Conservation (phyloP, 2,329 filamentous ascomycete species). For the Pyricularia sp. region DNA sequence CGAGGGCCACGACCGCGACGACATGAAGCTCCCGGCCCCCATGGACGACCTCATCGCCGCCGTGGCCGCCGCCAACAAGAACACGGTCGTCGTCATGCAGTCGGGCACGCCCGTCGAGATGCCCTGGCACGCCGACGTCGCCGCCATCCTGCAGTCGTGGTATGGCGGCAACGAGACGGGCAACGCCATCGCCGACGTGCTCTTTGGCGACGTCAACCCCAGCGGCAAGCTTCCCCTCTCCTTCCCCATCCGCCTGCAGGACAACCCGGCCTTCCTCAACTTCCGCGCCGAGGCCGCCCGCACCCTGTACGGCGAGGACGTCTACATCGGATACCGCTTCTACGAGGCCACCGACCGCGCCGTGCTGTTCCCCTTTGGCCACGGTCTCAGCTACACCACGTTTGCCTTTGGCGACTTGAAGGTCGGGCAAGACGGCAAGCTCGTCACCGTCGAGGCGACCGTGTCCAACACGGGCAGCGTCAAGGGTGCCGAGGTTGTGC, state of each 20-base stretch:
- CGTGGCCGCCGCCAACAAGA: conserved; percentile 53
- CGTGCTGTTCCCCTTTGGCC: conserved; percentile 15
- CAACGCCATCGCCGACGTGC: conserved; percentile 64
- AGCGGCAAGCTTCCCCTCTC: conserved; percentile 52
- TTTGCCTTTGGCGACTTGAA: conserved; percentile 35
- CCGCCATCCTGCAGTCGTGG: conserved; percentile 62
- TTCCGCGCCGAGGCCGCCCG: conserved; percentile 50
- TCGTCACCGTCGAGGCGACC: conserved; percentile 31
- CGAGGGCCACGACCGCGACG: conserved; percentile 65
- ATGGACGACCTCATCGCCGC: conserved; percentile 57
- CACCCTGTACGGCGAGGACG: conserved; percentile 57
- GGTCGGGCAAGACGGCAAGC: conserved; percentile 26
- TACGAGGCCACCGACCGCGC: conserved; percentile 42
- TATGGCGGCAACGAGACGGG: conserved; percentile 73
- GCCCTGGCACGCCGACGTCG: conserved; percentile 49
- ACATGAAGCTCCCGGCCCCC: conserved; percentile 62
- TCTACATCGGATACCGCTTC: conserved; percentile 60
- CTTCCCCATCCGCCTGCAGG: conserved; percentile 49
- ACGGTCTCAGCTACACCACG: conserved; percentile 15
- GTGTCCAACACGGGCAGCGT: conserved; percentile 49
- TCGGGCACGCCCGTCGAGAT: conserved; percentile 63
- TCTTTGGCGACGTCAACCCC: conserved; percentile 63
- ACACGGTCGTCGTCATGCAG: conserved; percentile 61
- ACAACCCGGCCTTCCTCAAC: conserved; percentile 59
- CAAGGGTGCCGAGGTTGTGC: conserved; percentile 40